Evolutionary conservation across 495 filamentous ascomycete species (phyloP), one percentile per base, ranked within the genome.

Genomic region (Lasiosphaeris hirsuta): DNA sequence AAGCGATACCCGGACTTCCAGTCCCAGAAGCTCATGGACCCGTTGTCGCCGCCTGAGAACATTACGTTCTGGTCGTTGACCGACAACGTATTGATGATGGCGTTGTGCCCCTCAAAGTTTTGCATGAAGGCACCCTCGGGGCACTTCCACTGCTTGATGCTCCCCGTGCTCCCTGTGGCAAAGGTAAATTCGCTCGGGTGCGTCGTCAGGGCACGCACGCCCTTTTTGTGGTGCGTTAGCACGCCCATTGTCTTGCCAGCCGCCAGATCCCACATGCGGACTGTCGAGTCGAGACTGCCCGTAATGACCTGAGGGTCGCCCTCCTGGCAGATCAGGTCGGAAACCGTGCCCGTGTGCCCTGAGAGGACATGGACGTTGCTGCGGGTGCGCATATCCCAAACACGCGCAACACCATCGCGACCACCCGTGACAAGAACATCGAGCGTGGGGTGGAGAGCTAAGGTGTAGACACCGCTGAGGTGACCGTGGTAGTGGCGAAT

Each of bases 71-170:
- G 90, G 58, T 96, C 90, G 69, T 99, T 99, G 36, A 90, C 90
- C 36, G 87, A 76, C n/a, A 99, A 72, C 0, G 90, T 90, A 70
- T 99, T 99, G 76, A 97, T 94, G 70, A 99, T 90, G 44, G 90
- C 82, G 63, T 97, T 96, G 60, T 96, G 92, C 39, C 92, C 92
- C 41, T 97, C 92, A 67, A 97, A 99, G 73, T 97, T 97, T 75
- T 96, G 92, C 95, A 99, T 99, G 70, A 99, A 96, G 34, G 89
- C 91, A 38, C 93, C 95, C 72, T 96, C 93, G 14, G 95, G 95
- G 64, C 92, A 97, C 71, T 97, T 97, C 93, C 94, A 99, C 72
- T 97, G 95, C 79, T 99, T 99, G 76, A 99, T 99, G 70, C 87
- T 90, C 19, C 87, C 86, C 0, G 92, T 91, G 65, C 89, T 94